Base-by-base conservation (phyloP, 257 asterid genomes). In the Asclepias syriaca region DNA sequence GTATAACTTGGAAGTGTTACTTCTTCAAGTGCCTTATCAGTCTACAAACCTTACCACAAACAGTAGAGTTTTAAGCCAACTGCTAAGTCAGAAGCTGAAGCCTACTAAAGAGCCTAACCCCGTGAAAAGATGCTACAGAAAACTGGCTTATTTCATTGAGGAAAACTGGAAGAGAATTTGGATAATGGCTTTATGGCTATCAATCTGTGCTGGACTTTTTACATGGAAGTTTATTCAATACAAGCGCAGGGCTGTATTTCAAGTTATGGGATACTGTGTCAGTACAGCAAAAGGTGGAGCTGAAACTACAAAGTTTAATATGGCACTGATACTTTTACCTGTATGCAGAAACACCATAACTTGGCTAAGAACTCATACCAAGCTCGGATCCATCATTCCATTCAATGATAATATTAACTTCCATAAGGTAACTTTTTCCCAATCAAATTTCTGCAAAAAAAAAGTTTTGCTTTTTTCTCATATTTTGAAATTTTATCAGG, bases 401-500 rank as follows among this genome's bases (percentile, higher is more conserved):
- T 94, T 91, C 9, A 96, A 94, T 9, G 98, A 94, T 21, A 91
- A 91, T 78, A 89, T 94, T 61, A 87, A 85, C 74, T 91, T 94
- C 95, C 97, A 94, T 84, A 94, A 89, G 76, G 5, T 61, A 32
- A 34, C 3, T 34, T 34, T 22, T 13, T 61, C 22, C 58, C 58
- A 40, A 6, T 40, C 46, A 40, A 40, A 6, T 11, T 18, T 19
- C 32, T 29, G 2, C 32, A 29, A 29, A 29, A 2, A 21, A 16
- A 5, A 5, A 57, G 12, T 2, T 27, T 67, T 7, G 24, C 27
- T 2, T 15, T 68, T 46, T 5, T 32, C 11, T 10, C 16, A 2
- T 53, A 24, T 7, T 24, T 59, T 16, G 18, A 6, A 22, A 75
- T 6, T 69, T 75, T 22, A 75, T 24, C 59, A 76, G 46, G 68